phyloP scores from a whole-genome alignment of 164 flowering plant species.

The Warburgia ugandensis region DNA sequence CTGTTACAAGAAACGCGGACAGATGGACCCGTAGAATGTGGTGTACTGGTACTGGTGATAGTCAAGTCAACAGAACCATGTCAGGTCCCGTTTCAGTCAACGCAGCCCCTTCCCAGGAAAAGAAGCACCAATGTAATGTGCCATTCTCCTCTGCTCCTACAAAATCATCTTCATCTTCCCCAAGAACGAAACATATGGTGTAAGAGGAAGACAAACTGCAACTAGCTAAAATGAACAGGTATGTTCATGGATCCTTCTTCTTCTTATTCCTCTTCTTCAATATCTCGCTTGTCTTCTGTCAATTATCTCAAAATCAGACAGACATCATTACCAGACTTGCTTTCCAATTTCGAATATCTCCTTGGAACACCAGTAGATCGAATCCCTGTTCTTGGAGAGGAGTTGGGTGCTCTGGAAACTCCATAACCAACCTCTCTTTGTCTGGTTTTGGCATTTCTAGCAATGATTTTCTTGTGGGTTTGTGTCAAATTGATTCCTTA shows the following conservation, averaged over 20 bases:
- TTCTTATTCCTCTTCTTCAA: slow-evolving; percentile 11
- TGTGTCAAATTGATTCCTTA: slow-evolving; percentile 43
- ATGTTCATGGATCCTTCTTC: slow-evolving; percentile 3
- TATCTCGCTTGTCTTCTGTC: slow-evolving; percentile 16
- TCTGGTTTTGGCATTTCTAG: slow-evolving; percentile 26
- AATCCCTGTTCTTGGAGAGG: slow-evolving; percentile 58
- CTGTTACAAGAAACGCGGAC: neutral
- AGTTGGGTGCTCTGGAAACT: slow-evolving; percentile 27
- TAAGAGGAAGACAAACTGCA: neutral
- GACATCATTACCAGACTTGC: slow-evolving; percentile 31
- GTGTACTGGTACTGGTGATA: neutral
- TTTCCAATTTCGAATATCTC: slow-evolving; percentile 5
- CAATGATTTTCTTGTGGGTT: slow-evolving; percentile 24
- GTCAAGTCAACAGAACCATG: slow-evolving; percentile 2
- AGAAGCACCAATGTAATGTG: neutral
- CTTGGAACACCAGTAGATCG: slow-evolving; percentile 11
- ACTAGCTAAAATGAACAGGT: slow-evolving; percentile 21
- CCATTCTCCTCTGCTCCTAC: neutral
- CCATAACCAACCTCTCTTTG: slow-evolving; percentile 30
- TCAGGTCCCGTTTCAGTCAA: slow-evolving; percentile 1
- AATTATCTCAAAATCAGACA: slow-evolving; percentile 28
- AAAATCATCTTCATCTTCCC: neutral
- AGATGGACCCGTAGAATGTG: neutral
- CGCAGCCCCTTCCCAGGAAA: neutral
- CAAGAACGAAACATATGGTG: neutral